Conservation (phyloP, 805 yeast species). For the Lipomyces yamadae region DNA sequence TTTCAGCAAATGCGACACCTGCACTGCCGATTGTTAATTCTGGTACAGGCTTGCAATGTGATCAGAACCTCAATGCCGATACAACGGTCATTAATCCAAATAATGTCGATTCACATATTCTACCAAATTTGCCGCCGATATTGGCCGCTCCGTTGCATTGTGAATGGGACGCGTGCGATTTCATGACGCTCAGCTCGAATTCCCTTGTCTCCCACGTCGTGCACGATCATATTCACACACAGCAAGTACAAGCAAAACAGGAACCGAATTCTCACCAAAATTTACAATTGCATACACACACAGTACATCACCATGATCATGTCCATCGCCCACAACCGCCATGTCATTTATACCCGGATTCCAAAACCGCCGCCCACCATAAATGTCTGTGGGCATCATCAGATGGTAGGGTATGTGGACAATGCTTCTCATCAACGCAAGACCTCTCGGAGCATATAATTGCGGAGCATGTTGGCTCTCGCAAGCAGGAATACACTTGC, state of each 20-base stretch:
- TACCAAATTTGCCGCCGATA: constrained; percentile 16
- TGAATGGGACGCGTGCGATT: constrained; percentile 78
- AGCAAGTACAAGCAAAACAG: neutral
- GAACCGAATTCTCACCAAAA: neutral
- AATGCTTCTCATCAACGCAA: constrained; percentile 56
- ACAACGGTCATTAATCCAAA: constrained; percentile 13
- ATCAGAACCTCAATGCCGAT: constrained; percentile 37
- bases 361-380: constrained; percentile 16
- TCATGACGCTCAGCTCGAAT: constrained; percentile 57
- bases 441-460: constrained; percentile 75
- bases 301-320: constrained; percentile 10
- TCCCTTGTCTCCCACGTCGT: constrained; percentile 65
- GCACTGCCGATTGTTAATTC: neutral
- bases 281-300: neutral
- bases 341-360: neutral
- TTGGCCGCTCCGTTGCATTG: constrained; percentile 51
- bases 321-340: constrained; percentile 11
- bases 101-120: constrained; percentile 33
- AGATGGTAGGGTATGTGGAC: constrained; percentile 53
- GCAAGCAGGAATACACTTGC: constrained; percentile 72
- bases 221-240: constrained; percentile 48
- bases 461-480: constrained; percentile 70
- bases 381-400: constrained; percentile 29
- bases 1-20: neutral
- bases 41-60: constrained; percentile 28